phyloP scores from a whole-genome alignment of 768 basidiomycete genomes.

The Boletus coccyginus region DNA sequence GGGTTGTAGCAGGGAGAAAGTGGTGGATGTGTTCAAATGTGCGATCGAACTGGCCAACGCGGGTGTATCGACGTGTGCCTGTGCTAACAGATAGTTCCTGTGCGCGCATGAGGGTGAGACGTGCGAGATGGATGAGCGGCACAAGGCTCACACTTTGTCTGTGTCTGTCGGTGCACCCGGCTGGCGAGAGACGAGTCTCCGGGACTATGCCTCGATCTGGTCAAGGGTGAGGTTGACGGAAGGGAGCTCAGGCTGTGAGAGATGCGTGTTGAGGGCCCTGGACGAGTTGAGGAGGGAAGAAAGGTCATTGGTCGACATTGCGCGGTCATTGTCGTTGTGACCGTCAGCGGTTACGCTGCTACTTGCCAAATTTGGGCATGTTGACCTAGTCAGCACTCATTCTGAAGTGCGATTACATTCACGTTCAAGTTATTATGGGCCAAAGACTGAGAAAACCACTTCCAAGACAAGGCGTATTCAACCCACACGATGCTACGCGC shows the following conservation, averaged over 20 bases:
- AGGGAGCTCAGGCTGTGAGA: constrained; percentile 79
- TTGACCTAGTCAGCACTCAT: too few relatives aligned
- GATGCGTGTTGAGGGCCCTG: constrained; percentile 71
- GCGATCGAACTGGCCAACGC: constrained; percentile 81
- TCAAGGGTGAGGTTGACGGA: constrained; percentile 87
- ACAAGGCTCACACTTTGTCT: constrained; percentile 63
- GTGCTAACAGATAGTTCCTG: constrained; percentile 90
- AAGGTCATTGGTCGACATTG: constrained; percentile 40
- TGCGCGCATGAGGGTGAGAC: neutral
- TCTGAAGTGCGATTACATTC: too few relatives aligned
- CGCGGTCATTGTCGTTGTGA: too few relatives aligned
- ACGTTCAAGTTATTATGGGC: neutral
- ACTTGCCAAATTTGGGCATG: too few relatives aligned
- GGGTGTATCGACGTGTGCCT: constrained; percentile 92
- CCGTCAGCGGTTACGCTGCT: too few relatives aligned
- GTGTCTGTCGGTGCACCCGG: constrained; percentile 60
- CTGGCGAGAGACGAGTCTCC: constrained; percentile 75
- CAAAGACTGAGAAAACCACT: constrained; percentile 5
- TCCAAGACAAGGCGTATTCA: constrained; percentile 26
- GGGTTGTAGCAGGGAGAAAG: constrained; percentile 86
- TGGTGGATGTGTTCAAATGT: constrained; percentile 74
- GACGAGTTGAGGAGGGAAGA: constrained; percentile 71
- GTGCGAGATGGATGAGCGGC: constrained; percentile 3
- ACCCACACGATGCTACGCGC: constrained; percentile 35
- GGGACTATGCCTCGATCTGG: constrained; percentile 92